Evolutionary conservation across 2,329 filamentous ascomycete genomes (phyloP), one percentile per base, ranked within the genome.

Genomic region (Magnaporthiopsis poae): DNA sequence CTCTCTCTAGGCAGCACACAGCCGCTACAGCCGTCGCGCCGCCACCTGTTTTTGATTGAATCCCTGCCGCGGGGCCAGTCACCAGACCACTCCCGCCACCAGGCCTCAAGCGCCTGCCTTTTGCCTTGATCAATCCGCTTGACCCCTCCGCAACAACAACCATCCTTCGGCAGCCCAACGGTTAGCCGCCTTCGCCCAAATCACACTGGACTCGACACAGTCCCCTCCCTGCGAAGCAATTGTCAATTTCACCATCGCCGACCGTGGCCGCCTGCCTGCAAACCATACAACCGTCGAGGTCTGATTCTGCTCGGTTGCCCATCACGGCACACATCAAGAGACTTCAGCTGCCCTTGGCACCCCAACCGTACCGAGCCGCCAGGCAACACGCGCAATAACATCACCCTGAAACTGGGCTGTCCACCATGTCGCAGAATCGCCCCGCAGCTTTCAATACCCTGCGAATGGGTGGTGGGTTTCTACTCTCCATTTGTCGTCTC

Each of bases 381-480:
- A 27, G 46, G 59, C 63, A 35, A 25, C 18, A 46, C 39, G 29
- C 36, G 27, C 27, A 64, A 59, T 64, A 29, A 18, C 46, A 64
- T 46, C 52, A 59, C 18, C 33, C 31, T 36, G 15, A 25, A 64
- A 56, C 8, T 33, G 33, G 64, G 60, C 64, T 29, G 64, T 35
- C 60, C 64, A 36, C 72, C 59, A 96, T 96, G 92, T 92, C 91
- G 84, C 89, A 92, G 81, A 95, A 89, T 82, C 87, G 93, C 84
- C 90, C 93, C 79, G 90, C 91, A 84, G 89, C 92, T 76, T 96
- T 98, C 81, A 86, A 84, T 76, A 85, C 81, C 74, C 78, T 98
- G 83, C 91, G 94, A 82, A 97, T 98, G 92, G 95, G 94, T 87
- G 95, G 94, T 97, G 85, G 89, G 91, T 77, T 72, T 66, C 61